Base-by-base conservation (phyloP, 305 asterid species). In the Plantago rigida region DNA sequence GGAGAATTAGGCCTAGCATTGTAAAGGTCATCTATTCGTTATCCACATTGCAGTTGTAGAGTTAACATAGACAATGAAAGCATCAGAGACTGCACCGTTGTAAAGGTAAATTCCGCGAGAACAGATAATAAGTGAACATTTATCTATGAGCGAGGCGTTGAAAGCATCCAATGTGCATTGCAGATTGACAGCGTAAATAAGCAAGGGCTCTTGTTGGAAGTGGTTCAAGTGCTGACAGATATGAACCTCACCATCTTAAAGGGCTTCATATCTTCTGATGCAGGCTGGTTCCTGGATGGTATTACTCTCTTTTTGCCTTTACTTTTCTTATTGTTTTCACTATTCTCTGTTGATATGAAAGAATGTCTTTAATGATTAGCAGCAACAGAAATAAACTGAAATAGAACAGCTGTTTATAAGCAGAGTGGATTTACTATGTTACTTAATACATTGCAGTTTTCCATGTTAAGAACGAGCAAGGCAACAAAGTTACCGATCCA, bases 271-370 rank as follows among this genome's bases (percentile, higher is more conserved):
- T 86, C 94, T 14, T 84, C 89, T 36, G 95, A 88, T 78, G 94
- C 82, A 22, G 90, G 82, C 6, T 88, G 95, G 94, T 78, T 82
- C 80, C 84, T 88, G 95, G 94, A 86, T 62, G 95, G 96, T 88
- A 41, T 41, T 41, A 9, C 2, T 41, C 46, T 41, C 46, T 41
- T 7, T 41, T 41, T n/a, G 13, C 13, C 46, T 41, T 9, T 9
- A 7, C 13, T 41, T 13, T 48, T 60, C 64, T 31, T 49, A 54
- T 12, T 44, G 15, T 48, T 56, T 51, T 47, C 44, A 17, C 5
- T 61, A 6, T 48, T 17, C 36, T 28, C 0, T 48, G 53, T 60
- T n/a, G 8, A 9, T 10, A 9, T 5, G 7, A 36, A 7, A 31
- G 39, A 31, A 31, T 4, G 39, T 31, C 7, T 31, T 31, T 31